Evolutionary conservation across 495 filamentous ascomycete species (phyloP).

Genomic region (Pseudomonodictys pantanalensis): DNA sequence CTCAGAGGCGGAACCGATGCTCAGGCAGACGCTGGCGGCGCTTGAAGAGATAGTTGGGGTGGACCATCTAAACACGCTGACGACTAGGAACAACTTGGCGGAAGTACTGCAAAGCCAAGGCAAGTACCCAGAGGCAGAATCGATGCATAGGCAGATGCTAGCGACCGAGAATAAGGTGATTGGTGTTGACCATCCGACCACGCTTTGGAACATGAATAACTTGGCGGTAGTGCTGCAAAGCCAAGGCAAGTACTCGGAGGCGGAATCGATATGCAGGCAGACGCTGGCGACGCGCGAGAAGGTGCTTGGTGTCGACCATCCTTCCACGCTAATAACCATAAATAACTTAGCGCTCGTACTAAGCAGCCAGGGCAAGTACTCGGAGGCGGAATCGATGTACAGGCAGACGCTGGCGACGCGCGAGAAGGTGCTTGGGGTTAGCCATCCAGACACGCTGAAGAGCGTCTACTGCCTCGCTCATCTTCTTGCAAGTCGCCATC

Average conservation of each 20-base stretch:
- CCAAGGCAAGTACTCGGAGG: slow-evolving; percentile 4
- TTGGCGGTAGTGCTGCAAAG: background rate
- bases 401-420: background rate
- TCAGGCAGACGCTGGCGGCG: background rate
- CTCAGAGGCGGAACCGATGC: slow-evolving; percentile 1
- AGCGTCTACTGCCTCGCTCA: slow-evolving; percentile 23
- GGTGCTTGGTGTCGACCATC: slow-evolving; percentile 13
- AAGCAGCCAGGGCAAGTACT: slow-evolving; percentile 4
- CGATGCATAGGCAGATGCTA: background rate
- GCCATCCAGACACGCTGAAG: slow-evolving; percentile 18
- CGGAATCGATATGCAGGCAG: background rate
- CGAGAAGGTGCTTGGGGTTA: slow-evolving; percentile 9
- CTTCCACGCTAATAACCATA: slow-evolving; percentile 12
- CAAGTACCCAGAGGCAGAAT: slow-evolving; percentile 9
- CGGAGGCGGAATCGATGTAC: slow-evolving; percentile 3
- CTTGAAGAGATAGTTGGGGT: background rate
- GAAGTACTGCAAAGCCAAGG: background rate
- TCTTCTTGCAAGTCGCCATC: slow-evolving; percentile 16
- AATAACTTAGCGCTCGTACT: slow-evolving; percentile 5
- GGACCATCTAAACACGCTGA: slow-evolving; percentile 8
- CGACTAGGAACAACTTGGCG: background rate
- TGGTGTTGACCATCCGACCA: slow-evolving; percentile 9
- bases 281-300: background rate
- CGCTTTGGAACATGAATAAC: slow-evolving; percentile 11
- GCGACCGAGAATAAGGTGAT: slow-evolving; percentile 4